phyloP scores from a whole-genome alignment of 148 eudicot genomes.

The Camellia lanceoleosa region DNA sequence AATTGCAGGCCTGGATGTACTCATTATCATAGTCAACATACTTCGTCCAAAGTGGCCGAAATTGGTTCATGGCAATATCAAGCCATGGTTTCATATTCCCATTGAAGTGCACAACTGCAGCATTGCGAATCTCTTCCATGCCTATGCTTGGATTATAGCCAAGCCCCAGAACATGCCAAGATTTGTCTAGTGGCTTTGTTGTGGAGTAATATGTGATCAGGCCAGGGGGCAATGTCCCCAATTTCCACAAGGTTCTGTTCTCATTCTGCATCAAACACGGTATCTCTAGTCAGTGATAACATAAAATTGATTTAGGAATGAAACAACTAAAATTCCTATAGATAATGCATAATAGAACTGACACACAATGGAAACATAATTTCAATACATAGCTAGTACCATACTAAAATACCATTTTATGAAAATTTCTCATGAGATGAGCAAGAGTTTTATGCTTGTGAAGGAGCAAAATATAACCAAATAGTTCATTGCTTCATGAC shows the following conservation, averaged over 20 bases:
- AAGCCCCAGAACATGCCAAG: constrained; percentile 95
- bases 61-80: constrained; percentile 82
- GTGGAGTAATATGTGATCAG: constrained; percentile 86
- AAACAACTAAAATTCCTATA: background rate
- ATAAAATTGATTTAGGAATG: background rate
- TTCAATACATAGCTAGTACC: background rate
- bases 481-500: constrained; percentile 2
- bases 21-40: constrained; percentile 81
- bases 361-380: too few species aligned
- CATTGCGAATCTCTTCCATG: constrained; percentile 77
- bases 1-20: constrained; percentile 84
- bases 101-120: constrained; percentile 91
- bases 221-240: constrained; percentile 88
- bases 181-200: constrained; percentile 88
- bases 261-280: constrained; percentile 61
- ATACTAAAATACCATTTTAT: background rate
- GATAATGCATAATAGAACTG: too few species aligned
- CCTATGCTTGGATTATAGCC: constrained; percentile 91
- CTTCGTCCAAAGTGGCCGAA: constrained; percentile 74
- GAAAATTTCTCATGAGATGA: background rate
- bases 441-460: background rate
- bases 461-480: background rate
- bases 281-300: constrained; percentile 5
- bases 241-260: constrained; percentile 85
- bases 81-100: constrained; percentile 98